A percentile compares a stretch with the other conserved stretches of the same genome.
Conservation (phyloP, 441 rosid genomes). For the Omphalea diandra region DNA sequence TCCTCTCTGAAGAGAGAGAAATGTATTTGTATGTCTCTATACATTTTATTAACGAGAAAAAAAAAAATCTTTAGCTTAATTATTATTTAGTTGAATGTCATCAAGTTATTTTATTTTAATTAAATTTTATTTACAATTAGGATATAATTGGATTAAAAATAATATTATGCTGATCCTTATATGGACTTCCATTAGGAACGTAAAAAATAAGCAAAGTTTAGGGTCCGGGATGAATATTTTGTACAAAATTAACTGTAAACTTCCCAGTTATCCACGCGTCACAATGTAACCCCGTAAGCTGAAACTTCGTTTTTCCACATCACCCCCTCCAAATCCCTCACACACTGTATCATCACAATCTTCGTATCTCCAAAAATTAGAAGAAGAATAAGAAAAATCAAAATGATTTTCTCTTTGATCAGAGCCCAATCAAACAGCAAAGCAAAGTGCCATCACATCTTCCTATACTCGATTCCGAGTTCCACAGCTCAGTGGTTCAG, state of each 20-base stretch:
- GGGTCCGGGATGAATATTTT: too few relatives aligned
- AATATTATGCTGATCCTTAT: too few relatives aligned
- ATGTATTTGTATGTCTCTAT: too few relatives aligned
- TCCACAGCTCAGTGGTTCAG: constrained; percentile 42
- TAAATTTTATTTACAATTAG: too few relatives aligned
- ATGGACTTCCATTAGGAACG: too few relatives aligned
- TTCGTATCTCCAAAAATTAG: neutral
- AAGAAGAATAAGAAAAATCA: neutral
- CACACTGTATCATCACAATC: neutral
- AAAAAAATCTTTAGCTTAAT: too few relatives aligned
- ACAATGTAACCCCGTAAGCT: neutral
- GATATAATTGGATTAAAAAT: too few relatives aligned
- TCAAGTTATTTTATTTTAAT: too few relatives aligned
- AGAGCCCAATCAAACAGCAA: constrained; percentile 15
- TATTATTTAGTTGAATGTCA: too few relatives aligned
- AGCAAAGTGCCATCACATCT: constrained; percentile 2
- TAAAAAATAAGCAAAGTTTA: too few relatives aligned
- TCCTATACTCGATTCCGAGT: constrained; percentile 22
- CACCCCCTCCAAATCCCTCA: neutral
- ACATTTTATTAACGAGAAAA: too few relatives aligned
- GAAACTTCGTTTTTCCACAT: neutral
- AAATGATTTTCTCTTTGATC: constrained; percentile 36
- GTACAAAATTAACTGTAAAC: neutral
- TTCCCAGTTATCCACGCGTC: neutral
- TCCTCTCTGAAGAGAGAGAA: too few relatives aligned